Evolutionary conservation across 2,329 filamentous ascomycete species (phyloP), one percentile per base, ranked within the genome.

Genomic region (Aureobasidium sp.): DNA sequence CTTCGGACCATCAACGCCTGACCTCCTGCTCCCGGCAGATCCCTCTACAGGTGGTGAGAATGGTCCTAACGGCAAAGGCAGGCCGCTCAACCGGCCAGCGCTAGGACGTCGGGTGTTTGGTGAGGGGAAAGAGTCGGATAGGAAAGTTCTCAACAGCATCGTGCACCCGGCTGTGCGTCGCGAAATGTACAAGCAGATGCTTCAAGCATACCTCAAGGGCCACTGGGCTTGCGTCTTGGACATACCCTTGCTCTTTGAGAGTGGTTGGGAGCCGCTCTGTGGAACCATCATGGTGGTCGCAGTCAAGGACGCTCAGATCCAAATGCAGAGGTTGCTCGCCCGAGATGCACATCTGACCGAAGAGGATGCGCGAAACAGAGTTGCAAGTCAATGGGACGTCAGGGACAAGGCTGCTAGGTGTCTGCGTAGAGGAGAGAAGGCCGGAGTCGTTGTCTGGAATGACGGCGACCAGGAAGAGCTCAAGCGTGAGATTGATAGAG

Each of bases 211-310:
- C 70, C 61, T 94, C 15, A 76, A 76, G 1, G 93, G 94, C 0
- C 74, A 86, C 71, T 94, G 93, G 91, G 92, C 91, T 0, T 91
- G 96, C 4, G 88, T 99, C 39, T 81, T 97, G 17, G 94, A 99
- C 72, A 87, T 99, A 9, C 94, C 94, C 57, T 78, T 99, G 60
- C 81, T 99, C 45, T 97, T 97, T 69, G 94, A 99, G 79, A 88
- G 86, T 68, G 85, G 86, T 2, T 86, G 96, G 75, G 94, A 99
- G 74, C 79, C 85, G 44, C 84, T 96, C 67, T 97, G 92, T 71
- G 91, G 91, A 4, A 87, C 86, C 0, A 88, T 96, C 17, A 76
- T 96, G 64, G 91, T 99, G 0, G 93, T 97, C 1, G 91, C 88
- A 0, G 91, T 97, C 22, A 80, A 77, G 12, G 90, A 96, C 68